Percentiles rank a stretch among this genome's conserved stretches.
Conservation (phyloP, 2,329 filamentous ascomycete genomes). For the Chrysoporthe deuterocubensis region DNA sequence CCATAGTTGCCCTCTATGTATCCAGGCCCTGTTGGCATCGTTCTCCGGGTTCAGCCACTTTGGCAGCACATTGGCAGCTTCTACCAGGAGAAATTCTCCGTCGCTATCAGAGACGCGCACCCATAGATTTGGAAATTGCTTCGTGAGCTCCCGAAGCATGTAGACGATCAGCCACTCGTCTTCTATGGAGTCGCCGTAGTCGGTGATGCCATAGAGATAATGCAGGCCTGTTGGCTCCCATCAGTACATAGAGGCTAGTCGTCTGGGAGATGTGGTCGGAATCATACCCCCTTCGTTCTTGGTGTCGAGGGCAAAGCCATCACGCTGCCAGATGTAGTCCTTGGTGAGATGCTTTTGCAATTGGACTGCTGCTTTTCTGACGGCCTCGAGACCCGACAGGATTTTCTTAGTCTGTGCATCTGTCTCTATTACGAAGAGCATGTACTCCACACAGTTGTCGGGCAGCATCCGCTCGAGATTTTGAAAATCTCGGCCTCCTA, state of each 20-base stretch:
- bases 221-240: constrained; percentile 46
- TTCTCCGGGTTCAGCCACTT: constrained; percentile 92
- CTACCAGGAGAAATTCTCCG: constrained; percentile 93
- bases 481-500: constrained; percentile 36
- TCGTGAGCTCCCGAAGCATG: constrained; percentile 80
- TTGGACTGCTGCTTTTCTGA: constrained; percentile 70
- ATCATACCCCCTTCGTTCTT: constrained; percentile 61
- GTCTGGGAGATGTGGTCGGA: not conserved
- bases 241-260: constrained; percentile 9
- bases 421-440: constrained; percentile 71
- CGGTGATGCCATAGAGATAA: constrained; percentile 77
- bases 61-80: constrained; percentile 86
- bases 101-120: constrained; percentile 83
- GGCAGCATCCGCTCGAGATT: constrained; percentile 55
- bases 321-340: constrained; percentile 95
- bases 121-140: constrained; percentile 75
- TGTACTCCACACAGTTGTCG: constrained; percentile 87
- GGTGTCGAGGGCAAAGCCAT: constrained; percentile 72
- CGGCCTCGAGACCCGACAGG: constrained; percentile 68
- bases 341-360: constrained; percentile 69
- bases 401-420: constrained; percentile 59
- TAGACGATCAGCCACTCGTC: constrained; percentile 98
- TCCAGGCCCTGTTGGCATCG: constrained; percentile 87
- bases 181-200: constrained; percentile 92
- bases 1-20: constrained; percentile 74